Base-by-base conservation (phyloP, 2,329 filamentous ascomycete genomes). In the Alternaria gaisen region DNA sequence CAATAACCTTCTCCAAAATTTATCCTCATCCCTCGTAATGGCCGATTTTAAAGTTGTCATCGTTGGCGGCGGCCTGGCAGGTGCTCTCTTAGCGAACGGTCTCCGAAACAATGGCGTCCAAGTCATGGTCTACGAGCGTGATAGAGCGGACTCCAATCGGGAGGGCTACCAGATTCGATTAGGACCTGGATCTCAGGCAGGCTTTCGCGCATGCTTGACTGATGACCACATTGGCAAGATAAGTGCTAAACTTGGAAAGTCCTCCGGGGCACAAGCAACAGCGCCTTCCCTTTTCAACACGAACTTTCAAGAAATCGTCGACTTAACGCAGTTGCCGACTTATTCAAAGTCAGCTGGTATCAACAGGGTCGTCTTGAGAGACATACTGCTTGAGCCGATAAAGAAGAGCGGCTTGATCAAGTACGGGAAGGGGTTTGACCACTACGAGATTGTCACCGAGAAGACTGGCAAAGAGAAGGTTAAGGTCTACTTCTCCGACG, bases 111-210 rank as follows among this genome's bases (percentile, higher is more conserved):
- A 59, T 24, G 30, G 40, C 24, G 32, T 59, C 34, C 41, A 59
- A 7, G 41, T 54, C 28, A 48, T 41, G 12, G n/a, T 59, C 28
- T 54, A 53, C 41, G 50, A 54, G 34, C 41, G 56, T 34, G 50
- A 59, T 24, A 16, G 26, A 34, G 46, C 14, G 7, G 28, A 43
- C 30, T 58, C 56, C 4, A 53, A 47, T 16, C n/a, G 56, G 32
- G 56, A 58, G n/a, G 56, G 56, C 20, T 58, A 58, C 42, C 56
- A 58, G 22, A 58, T 58, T 30, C 56, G 56, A 30, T 48, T 58
- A 12, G 54, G 54, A 30, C 20, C 32, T 22, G 44, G 44, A 30
- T 26, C 54, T 10, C 43, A 50, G 22, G 46, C 53, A n/a, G 53
- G 53, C 12, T 56, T 56, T 16, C 52, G 52, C 26, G 53, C 34